Conservation (phyloP, 495 filamentous ascomycete species). For the Penicillium samsonianum region DNA sequence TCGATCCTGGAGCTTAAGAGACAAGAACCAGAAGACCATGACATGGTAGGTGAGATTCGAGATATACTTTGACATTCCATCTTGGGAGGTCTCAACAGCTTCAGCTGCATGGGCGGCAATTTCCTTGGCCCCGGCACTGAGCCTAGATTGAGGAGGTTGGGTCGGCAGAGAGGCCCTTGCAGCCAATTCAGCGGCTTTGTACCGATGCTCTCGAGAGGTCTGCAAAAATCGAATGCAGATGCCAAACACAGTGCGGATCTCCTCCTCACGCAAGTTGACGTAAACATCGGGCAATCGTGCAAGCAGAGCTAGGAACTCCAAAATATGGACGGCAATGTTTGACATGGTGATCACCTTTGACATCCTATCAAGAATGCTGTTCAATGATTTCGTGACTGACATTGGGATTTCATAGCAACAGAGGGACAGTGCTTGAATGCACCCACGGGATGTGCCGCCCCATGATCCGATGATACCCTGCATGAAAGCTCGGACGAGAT, state of each 20-base stretch:
- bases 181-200: constrained; percentile 39
- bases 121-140: constrained; percentile 48
- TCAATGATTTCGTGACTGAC: constrained; percentile 77
- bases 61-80: constrained; percentile 72
- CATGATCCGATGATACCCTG: constrained; percentile 74
- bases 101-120: constrained; percentile 35
- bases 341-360: constrained; percentile 92
- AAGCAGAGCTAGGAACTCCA: constrained; percentile 88
- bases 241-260: constrained; percentile 88
- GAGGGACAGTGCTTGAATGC: constrained; percentile 90
- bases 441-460: constrained; percentile 84
- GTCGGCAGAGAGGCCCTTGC: constrained; percentile 25
- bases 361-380: constrained; percentile 85
- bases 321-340: constrained; percentile 85
- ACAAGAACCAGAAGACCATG: constrained; percentile 94
- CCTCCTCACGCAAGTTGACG: constrained; percentile 81
- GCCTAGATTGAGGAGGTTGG: constrained; percentile 25
- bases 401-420: constrained; percentile 91
- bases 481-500: constrained; percentile 81
- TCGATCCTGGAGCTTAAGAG: constrained; percentile 79
- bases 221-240: constrained; percentile 94
- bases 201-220: constrained; percentile 60
- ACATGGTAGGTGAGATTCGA: constrained; percentile 92
- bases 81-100: constrained; percentile 35
- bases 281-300: constrained; percentile 83